These are phyloP conservation scores for Lophium mytilinum DNA, from an alignment of 495 filamentous ascomycete species.

Conservation along the genomic window DNA sequence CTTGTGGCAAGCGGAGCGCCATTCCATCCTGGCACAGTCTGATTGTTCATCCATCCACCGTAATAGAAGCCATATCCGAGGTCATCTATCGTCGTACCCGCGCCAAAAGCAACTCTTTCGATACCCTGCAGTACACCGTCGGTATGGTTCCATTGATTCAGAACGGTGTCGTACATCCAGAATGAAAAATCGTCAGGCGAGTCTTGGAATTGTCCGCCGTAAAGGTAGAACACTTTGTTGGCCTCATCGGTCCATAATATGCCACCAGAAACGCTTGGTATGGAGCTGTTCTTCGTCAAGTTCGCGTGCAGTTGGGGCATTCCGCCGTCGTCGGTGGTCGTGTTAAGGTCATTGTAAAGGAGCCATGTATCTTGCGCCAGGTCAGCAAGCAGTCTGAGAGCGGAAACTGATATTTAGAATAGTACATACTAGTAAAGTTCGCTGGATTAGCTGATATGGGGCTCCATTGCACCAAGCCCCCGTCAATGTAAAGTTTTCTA, in stretches of 20 bases:
- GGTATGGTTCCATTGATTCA: slow-evolving; percentile 38
- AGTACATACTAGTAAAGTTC: slow-evolving; percentile 41
- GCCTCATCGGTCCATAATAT: slow-evolving; percentile 44
- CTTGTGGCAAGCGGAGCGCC: slow-evolving; percentile 34
- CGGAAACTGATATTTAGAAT: neutral
- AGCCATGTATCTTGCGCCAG: slow-evolving; percentile 35
- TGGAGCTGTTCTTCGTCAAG: slow-evolving; percentile 41
- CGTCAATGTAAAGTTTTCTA: slow-evolving; percentile 45
- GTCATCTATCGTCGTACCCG: slow-evolving; percentile 31
- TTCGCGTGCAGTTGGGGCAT: slow-evolving; percentile 46
- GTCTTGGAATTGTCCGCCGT: slow-evolving; percentile 42
- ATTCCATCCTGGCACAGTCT: slow-evolving; percentile 39
- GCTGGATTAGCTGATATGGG: slow-evolving; percentile 37
- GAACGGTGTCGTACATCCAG: slow-evolving; percentile 40
- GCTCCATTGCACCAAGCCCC: slow-evolving; percentile 43
- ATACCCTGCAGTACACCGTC: slow-evolving; percentile 16
- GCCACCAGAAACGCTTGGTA: slow-evolving; percentile 41
- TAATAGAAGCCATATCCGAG: slow-evolving; percentile 37
- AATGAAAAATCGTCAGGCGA: slow-evolving; percentile 34
- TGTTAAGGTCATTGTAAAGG: slow-evolving; percentile 43
- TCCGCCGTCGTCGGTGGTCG: slow-evolving; percentile 26
- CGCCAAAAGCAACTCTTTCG: slow-evolving; percentile 32
- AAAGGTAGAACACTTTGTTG: slow-evolving; percentile 47
- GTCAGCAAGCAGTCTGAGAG: neutral
- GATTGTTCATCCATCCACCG: slow-evolving; percentile 44